These are phyloP conservation scores for Durio zibethinus DNA, from an alignment of 345 rosid genomes.

Conservation along the genomic window DNA sequence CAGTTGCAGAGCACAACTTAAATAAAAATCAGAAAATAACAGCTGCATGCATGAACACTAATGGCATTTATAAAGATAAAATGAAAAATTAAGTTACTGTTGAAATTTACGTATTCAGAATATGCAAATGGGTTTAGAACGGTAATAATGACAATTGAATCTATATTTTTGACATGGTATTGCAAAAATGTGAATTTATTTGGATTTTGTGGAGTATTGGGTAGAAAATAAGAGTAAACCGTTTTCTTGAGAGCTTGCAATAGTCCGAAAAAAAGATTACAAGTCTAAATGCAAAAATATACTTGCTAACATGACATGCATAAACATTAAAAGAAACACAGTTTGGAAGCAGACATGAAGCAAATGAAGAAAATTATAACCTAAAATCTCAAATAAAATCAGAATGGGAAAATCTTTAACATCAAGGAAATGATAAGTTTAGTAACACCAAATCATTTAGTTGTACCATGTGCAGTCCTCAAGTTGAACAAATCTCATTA, in stretches of 20 bases:
- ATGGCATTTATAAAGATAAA: not conserved
- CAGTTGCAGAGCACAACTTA: not conserved
- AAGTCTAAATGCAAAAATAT: not conserved
- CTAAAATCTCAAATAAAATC: not conserved
- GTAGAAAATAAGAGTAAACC: not conserved
- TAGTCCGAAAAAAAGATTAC: not conserved
- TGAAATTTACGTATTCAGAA: not conserved
- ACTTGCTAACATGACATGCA: not conserved
- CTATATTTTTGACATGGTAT: not conserved
- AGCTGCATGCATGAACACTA: not conserved
- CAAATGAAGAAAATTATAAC: not conserved
- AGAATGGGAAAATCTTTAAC: not conserved
- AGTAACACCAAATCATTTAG: not conserved
- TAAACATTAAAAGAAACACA: not conserved
- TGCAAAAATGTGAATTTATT: not conserved
- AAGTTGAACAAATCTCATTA: not conserved
- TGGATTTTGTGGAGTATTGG: not conserved
- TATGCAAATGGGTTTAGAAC: not conserved
- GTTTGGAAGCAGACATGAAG: not conserved
- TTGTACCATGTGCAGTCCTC: not conserved
- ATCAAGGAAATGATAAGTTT: not conserved
- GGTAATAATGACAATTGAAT: not conserved
- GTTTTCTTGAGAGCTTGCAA: not conserved
- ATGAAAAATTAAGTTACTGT: not conserved
- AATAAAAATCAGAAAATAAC: not conserved